A percentile compares a stretch with the other conserved stretches of the same genome.
phyloP scores from a whole-genome alignment of 352 stramenopile genomes.

The Aphanomyces astaci region DNA sequence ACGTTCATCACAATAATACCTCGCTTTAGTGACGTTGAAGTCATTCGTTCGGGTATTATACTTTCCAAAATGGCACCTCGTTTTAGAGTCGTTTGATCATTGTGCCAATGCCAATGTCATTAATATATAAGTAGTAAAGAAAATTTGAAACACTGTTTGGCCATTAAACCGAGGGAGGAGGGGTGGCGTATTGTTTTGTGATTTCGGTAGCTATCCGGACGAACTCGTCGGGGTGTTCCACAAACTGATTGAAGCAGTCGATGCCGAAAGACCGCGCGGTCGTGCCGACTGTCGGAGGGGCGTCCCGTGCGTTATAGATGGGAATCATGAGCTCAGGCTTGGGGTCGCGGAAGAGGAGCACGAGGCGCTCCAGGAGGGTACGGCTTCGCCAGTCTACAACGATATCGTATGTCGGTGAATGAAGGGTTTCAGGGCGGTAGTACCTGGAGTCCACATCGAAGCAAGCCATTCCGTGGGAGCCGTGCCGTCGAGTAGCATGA shows the following conservation, averaged over 20 bases:
- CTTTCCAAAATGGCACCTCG: too few species aligned
- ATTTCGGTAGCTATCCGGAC: slow-evolving; percentile 30
- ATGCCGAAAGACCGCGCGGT: slow-evolving; percentile 29
- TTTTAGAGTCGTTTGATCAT: too few species aligned
- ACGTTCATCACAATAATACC: too few species aligned
- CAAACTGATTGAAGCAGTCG: slow-evolving; percentile 44
- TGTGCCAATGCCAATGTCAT: too few species aligned
- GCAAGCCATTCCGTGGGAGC: slow-evolving; percentile 41
- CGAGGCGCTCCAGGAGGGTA: slow-evolving; percentile 32
- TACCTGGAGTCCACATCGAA: slow-evolving; percentile 34
- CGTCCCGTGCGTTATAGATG: slow-evolving; percentile 6
- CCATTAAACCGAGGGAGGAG: background rate
- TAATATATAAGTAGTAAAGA: too few species aligned
- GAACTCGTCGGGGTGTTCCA: slow-evolving; percentile 34
- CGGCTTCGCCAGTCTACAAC: slow-evolving; percentile 43
- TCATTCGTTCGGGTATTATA: too few species aligned
- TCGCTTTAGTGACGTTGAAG: too few species aligned
- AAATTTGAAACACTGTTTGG: background rate
- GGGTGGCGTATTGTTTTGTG: slow-evolving; percentile 19
- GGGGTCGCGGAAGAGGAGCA: background rate
- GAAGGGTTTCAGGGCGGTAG: background rate
- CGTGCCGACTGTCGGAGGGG: slow-evolving; percentile 28
- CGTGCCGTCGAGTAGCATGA: slow-evolving; percentile 48
- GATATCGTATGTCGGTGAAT: background rate
- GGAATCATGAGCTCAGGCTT: background rate